These are phyloP conservation scores for Sechiopsis laciniata DNA, from an alignment of 306 rosid species.

Conservation along the genomic window DNA sequence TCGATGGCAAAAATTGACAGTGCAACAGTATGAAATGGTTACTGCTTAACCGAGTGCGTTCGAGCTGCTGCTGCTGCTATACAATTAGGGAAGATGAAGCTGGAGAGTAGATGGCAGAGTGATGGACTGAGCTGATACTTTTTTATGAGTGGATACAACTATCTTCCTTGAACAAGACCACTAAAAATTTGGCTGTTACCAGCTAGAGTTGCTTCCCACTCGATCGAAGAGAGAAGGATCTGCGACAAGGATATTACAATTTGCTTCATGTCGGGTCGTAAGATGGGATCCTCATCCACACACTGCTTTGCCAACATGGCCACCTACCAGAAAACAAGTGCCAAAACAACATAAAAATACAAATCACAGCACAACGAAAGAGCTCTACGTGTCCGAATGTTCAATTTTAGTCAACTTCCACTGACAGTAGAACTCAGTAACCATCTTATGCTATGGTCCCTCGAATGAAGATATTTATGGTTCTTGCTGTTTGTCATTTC, in stretches of 20 bases:
- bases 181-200: slow-evolving; percentile 98
- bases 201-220: slow-evolving; percentile 99
- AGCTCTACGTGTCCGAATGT: neutral
- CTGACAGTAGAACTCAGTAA: neutral
- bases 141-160: too few relatives aligned
- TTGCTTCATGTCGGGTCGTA: slow-evolving; percentile 88
- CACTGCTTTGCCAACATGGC: slow-evolving; percentile 87
- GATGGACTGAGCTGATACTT: slow-evolving; percentile 17
- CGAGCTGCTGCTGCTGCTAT: slow-evolving; percentile 16
- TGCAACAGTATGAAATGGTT: neutral
- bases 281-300: slow-evolving; percentile 85
- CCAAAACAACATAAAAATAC: slow-evolving; percentile 20
- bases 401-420: neutral
- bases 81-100: slow-evolving; percentile 14
- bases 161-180: slow-evolving; percentile 98
- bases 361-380: neutral
- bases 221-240: slow-evolving; percentile 75
- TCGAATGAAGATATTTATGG: too few relatives aligned
- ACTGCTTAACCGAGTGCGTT: neutral
- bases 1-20: neutral
- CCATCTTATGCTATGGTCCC: neutral
- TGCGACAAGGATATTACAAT: slow-evolving; percentile 87
- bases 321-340: slow-evolving; percentile 39
- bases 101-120: slow-evolving; percentile 2
- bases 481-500: neutral